Evolutionary conservation across 192 early-diverging fungal species (phyloP), one percentile per base, ranked within the genome.

Genomic region (Podila epigama): DNA sequence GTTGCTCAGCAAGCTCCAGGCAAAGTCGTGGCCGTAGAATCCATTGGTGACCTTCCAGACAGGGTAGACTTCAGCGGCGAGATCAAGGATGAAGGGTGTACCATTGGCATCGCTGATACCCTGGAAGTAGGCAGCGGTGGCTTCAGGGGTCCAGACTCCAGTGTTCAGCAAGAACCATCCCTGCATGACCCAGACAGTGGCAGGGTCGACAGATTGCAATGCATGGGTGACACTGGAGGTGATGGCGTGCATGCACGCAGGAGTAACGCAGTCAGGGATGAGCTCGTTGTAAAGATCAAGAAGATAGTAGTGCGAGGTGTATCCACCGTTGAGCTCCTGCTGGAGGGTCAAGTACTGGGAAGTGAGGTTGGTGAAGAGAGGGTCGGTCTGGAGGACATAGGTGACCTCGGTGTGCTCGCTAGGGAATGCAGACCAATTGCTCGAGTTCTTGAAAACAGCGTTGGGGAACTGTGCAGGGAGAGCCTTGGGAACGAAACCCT

Each of bases 211-310:
- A 15, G 20, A 50, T 12, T 67, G 72, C 39, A 75, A 36, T 5
- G 65, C 60, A n/a, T 63, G 54, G 1, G 65, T 63, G 16, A 75
- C 72, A 48, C 53, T 58, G 18, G 28, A 52, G 1, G 72, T 57
- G 18, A 44, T 68, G 2, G 51, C 58, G 51, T 62, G 66, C 34
- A 67, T 12, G 20, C 72, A 75, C 3, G 2, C 72, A 20, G 65
- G 59, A 1, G 72, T 75, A 2, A 27, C 18, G 20, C 72, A 75
- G 16, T 61, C 65, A 1, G 72, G 72, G 1, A 39, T 35, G n/a
- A 75, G 28, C 54, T 75, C 72, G 58, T 75, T 75, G 32, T 58
- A 75, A 18, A 75, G 65, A 60, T 75, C 72, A 58, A 75, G 37
- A 8, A 75, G 60, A 37, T 75, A 75, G 34, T 44, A 34, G 33